Conservation (phyloP, 257 asterid species). For the Nicotiana tomentosiformis region DNA sequence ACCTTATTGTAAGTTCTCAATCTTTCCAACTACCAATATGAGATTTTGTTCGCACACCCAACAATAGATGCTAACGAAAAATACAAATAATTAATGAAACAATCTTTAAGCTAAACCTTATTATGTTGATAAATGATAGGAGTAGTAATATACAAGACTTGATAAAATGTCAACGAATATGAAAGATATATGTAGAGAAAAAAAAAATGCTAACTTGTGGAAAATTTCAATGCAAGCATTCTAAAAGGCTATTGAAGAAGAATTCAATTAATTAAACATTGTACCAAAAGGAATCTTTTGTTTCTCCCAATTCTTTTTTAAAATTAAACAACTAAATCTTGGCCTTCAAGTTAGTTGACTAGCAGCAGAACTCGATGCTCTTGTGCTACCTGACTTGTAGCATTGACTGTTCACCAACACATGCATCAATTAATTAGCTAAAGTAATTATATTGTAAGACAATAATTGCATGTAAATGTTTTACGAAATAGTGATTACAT, state of each 20-base stretch:
- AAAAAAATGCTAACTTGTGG: neutral
- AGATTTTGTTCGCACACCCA: too few relatives aligned
- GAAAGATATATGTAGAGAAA: neutral
- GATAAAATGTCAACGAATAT: neutral
- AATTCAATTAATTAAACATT: neutral
- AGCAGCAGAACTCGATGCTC: neutral
- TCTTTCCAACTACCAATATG: too few relatives aligned
- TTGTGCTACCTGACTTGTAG: neutral
- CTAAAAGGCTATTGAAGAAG: neutral
- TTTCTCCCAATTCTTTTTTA: neutral
- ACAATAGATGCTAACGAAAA: too few relatives aligned
- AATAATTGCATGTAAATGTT: neutral
- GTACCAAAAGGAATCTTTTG: slow-evolving; percentile 11
- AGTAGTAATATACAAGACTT: neutral
- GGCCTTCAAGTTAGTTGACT: slow-evolving; percentile 30
- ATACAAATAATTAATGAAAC: too few relatives aligned
- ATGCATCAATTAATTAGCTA: neutral
- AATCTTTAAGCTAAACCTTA: too few relatives aligned
- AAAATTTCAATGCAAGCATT: neutral
- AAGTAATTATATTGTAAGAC: neutral
- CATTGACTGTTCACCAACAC: neutral
- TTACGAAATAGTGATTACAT: too few relatives aligned
- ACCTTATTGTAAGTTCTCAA: too few relatives aligned
- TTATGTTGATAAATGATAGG: too few relatives aligned
- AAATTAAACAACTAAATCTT: slow-evolving; percentile 14